These are phyloP conservation scores for Wallacemonas sp. DNA, from an alignment of 208 protist species.

Conservation along the genomic window DNA sequence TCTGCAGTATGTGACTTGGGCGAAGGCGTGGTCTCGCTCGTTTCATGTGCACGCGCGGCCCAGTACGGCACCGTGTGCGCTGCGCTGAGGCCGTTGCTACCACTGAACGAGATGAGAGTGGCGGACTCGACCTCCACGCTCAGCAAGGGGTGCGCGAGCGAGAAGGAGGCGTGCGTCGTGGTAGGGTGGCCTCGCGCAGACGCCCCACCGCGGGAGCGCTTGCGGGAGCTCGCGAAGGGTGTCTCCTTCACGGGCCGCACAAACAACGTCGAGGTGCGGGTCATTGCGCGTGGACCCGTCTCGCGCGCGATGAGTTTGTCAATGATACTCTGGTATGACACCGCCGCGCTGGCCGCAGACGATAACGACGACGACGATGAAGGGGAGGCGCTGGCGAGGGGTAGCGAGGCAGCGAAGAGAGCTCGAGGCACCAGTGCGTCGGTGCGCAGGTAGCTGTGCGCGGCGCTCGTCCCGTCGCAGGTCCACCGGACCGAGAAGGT, in stretches of 20 bases:
- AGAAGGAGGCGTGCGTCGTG: neutral
- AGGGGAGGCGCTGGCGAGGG: neutral
- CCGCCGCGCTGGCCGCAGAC: neutral
- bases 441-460: conserved; percentile 22
- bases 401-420: conserved; percentile 7
- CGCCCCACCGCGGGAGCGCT: neutral
- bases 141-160: neutral
- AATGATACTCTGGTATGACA: neutral
- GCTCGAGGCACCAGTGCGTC: conserved; percentile 19
- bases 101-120: neutral
- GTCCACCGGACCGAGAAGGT: neutral
- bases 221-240: neutral
- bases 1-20: too few relatives aligned
- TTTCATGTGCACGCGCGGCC: too few relatives aligned
- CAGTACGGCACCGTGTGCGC: neutral
- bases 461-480: neutral
- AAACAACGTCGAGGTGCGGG: neutral
- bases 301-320: neutral
- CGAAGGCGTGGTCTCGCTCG: too few relatives aligned
- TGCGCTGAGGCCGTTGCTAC: neutral
- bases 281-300: neutral
- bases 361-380: neutral
- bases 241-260: neutral
- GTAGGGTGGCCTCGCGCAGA: neutral
- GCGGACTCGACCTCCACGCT: neutral